Evolutionary conservation across 768 basidiomycete genomes (phyloP).

Genomic region (Epithele typhae): DNA sequence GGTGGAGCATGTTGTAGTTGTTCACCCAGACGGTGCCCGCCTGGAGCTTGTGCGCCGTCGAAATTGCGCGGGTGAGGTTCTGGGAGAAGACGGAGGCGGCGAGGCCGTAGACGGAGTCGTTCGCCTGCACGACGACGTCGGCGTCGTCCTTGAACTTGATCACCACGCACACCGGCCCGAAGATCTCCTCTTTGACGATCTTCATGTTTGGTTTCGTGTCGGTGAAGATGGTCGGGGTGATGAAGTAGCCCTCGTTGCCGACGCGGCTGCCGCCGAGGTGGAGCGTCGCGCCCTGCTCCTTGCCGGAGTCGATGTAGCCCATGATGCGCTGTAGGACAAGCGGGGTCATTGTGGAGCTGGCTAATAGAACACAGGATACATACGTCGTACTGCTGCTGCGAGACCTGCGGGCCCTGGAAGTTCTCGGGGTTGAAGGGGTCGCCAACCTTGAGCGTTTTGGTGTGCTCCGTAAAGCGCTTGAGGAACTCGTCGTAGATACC

Average conservation of each 20-base stretch:
- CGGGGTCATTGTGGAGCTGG: neutral
- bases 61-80: constrained; percentile 70
- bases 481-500: constrained; percentile 78
- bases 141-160: constrained; percentile 61
- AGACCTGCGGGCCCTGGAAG: constrained; percentile 78
- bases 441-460: constrained; percentile 56
- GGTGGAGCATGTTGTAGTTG: constrained; percentile 39
- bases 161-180: constrained; percentile 68
- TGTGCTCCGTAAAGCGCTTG: constrained; percentile 47
- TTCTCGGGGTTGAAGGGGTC: constrained; percentile 60
- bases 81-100: constrained; percentile 84
- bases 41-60: constrained; percentile 67
- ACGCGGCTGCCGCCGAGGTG: constrained; percentile 48
- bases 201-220: constrained; percentile 50
- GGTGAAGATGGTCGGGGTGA: constrained; percentile 62
- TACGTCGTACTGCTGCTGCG: constrained; percentile 69
- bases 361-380: constrained; percentile 14
- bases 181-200: constrained; percentile 58
- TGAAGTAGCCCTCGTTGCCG: constrained; percentile 57
- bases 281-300: constrained; percentile 55
- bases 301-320: constrained; percentile 57
- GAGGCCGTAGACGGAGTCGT: constrained; percentile 84
- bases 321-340: constrained; percentile 45
- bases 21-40: constrained; percentile 79
- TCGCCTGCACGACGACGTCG: constrained; percentile 69